Evolutionary conservation across 1,139 yeast genomes (phyloP), one percentile per base, ranked within the genome.

Genomic region (Scheffersomyces segobiensis): DNA sequence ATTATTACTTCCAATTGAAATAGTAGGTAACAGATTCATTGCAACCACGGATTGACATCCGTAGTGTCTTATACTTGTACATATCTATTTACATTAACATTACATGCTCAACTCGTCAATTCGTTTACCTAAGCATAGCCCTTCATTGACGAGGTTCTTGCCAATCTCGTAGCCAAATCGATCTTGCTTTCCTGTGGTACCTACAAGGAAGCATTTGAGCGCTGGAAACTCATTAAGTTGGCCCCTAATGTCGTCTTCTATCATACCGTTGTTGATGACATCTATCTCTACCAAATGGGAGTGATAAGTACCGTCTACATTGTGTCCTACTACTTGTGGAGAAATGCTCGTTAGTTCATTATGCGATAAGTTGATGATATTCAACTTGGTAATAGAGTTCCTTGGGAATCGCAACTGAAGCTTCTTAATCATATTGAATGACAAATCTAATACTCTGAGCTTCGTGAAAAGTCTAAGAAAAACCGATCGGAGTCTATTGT

Each of bases 141-240:
- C 54, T 52, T 57, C 53, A 5, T 57, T 49, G 26, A 67, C 54
- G 19, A 69, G 59, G 55, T 69, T 70, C 19, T 59, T 58, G 17
- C 67, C 70, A 20, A 70, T 67, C 42, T 67, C 71, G 55, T 69
- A 69, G 17, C 73, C 74, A 57, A 67, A 69, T 22, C 60, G 56
- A 57, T 71, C 74, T 53, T 69, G 69, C 17, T 54, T 48, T 1
- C 72, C 72, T 3, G 64, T 60, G 52, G 58, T 57, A 0, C 70
- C 72, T 20, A 65, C 59, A 49, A 71, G 61, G n/a, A 71, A 58
- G 12, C 63, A 62, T 26, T 57, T 52, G 42, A 32, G 14, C 3
- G 42, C 42, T 14, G 42, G 42, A 32, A 32, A 14, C 42, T 32
- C 42, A 32, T 32, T 17, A 12, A 32, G 17, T 32, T 32, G 8